Conservation (phyloP, 2,329 filamentous ascomycete species). For the Scedosporium aurantiacum region DNA sequence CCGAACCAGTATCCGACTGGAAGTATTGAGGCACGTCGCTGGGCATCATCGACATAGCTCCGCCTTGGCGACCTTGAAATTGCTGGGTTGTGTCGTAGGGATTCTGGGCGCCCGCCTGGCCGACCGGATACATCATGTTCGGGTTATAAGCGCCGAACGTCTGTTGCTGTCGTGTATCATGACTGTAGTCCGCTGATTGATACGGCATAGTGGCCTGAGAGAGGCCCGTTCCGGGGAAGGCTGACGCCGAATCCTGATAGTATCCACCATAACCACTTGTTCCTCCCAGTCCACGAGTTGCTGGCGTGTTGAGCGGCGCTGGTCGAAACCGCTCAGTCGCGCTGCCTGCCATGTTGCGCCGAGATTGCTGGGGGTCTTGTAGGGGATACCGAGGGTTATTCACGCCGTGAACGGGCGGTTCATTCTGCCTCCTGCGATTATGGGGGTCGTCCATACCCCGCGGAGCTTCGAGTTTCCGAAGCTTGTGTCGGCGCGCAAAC, state of each 20-base stretch:
- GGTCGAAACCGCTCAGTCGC: slow-evolving; percentile 35
- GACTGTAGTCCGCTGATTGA: slow-evolving; percentile 56
- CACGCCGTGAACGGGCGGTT: slow-evolving; percentile 53
- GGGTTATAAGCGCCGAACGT: slow-evolving; percentile 48
- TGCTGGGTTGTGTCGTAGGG: slow-evolving; percentile 66
- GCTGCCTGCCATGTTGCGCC: slow-evolving; percentile 20
- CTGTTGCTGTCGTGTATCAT: slow-evolving; percentile 47
- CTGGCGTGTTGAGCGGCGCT: slow-evolving; percentile 35
- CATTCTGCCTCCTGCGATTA: slow-evolving; percentile 64
- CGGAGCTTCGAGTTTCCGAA: not conserved
- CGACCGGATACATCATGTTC: slow-evolving; percentile 71
- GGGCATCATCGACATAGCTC: slow-evolving; percentile 65
- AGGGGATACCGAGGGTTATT: slow-evolving; percentile 42
- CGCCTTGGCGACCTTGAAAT: slow-evolving; percentile 65
- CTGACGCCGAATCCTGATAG: slow-evolving; percentile 42
- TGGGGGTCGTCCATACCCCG: slow-evolving; percentile 70
- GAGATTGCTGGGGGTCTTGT: slow-evolving; percentile 37
- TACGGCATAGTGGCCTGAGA: slow-evolving; percentile 39
- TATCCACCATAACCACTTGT: slow-evolving; percentile 47
- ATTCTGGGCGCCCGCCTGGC: slow-evolving; percentile 48
- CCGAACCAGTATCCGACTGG: slow-evolving; percentile 26
- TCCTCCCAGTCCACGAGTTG: slow-evolving; percentile 40
- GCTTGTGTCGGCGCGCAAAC: not conserved
- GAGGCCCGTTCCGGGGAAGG: slow-evolving; percentile 43
- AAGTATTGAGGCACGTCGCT: slow-evolving; percentile 60